These are phyloP conservation scores for Linnemannia exigua DNA, from an alignment of 192 early-diverging fungal species.

Conservation along the genomic window DNA sequence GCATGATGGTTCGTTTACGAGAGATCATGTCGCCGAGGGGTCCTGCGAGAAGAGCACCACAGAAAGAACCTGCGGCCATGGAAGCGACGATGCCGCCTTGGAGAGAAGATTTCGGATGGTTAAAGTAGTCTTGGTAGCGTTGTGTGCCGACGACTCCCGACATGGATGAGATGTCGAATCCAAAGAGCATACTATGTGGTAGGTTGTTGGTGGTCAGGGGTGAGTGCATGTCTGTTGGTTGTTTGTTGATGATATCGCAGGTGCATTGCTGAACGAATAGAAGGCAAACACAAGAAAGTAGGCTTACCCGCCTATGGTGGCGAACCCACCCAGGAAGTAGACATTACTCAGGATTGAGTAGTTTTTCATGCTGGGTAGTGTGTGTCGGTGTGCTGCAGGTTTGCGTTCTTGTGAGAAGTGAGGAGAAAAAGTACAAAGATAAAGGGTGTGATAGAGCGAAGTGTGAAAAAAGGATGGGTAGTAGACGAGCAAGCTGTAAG, in stretches of 20 bases:
- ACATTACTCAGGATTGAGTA: conserved; percentile 35
- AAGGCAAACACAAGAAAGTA: too few species aligned
- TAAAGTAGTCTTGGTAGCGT: conserved; percentile 69
- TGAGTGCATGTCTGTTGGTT: neutral
- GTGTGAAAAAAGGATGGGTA: neutral
- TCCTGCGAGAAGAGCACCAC: conserved; percentile 79
- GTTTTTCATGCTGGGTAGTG: neutral
- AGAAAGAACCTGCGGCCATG: conserved; percentile 80
- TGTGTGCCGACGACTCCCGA: conserved; percentile 61
- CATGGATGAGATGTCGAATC: conserved; percentile 66
- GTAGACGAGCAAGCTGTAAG: neutral
- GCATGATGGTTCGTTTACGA: conserved; percentile 79
- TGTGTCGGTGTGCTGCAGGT: neutral
- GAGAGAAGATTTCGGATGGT: conserved; percentile 59
- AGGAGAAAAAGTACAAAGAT: neutral
- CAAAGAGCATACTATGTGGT: conserved; percentile 60
- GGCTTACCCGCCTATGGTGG: conserved; percentile 59
- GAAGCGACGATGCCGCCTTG: conserved; percentile 75
- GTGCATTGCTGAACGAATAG: neutral
- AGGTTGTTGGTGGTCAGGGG: neutral
- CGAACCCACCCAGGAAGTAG: conserved; percentile 58
- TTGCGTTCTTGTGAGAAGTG: neutral
- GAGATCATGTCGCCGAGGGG: conserved; percentile 73
- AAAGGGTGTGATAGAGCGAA: neutral
- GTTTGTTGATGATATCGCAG: neutral